These are phyloP conservation scores for Hortaea werneckii DNA, from an alignment of 2,329 filamentous ascomycete genomes.

Conservation along the genomic window DNA sequence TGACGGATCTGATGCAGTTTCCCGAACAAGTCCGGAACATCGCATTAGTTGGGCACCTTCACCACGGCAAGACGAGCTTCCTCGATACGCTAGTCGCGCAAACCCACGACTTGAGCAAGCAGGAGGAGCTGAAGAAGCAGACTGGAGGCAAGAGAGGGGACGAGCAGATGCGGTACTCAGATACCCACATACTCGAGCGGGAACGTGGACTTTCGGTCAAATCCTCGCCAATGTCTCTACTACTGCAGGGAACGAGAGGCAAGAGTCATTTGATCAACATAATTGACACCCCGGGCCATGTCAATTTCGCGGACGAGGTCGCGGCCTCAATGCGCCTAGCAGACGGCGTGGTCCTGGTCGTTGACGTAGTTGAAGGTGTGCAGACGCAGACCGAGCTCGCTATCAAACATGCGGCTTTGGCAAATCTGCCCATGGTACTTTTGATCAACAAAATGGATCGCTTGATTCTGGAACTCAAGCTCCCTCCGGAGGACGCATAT, in stretches of 20 bases:
- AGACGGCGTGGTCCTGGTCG: conserved; percentile 84
- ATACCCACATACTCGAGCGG: conserved; percentile 79
- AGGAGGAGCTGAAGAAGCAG: conserved; percentile 60
- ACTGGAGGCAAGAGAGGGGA: conserved; percentile 61
- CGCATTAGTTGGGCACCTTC: conserved; percentile 81
- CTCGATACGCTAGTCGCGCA: conserved; percentile 97
- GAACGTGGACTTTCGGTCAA: conserved; percentile 89
- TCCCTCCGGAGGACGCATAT: conserved; percentile 91
- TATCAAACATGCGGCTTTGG: conserved; percentile 87
- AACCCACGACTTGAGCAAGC: conserved; percentile 64
- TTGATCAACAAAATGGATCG: conserved; percentile 97
- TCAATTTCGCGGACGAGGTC: conserved; percentile 97
- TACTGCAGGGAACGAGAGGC: conserved; percentile 76
- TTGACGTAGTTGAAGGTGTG: conserved; percentile 98
- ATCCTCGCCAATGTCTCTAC: conserved; percentile 84
- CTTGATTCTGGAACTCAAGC: conserved; percentile 82
- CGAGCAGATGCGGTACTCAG: conserved; percentile 89
- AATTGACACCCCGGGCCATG: conserved; percentile 90
- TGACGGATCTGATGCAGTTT: conserved; percentile 93
- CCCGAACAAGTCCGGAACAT: conserved; percentile 91
- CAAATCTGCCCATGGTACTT: conserved; percentile 78
- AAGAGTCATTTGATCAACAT: conserved; percentile 96
- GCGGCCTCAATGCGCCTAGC: conserved; percentile 77
- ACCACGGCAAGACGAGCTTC: conserved; percentile 95
- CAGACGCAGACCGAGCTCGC: conserved; percentile 95